Conservation (phyloP, 2,329 filamentous ascomycete species). For the Microascus cirrosus region DNA sequence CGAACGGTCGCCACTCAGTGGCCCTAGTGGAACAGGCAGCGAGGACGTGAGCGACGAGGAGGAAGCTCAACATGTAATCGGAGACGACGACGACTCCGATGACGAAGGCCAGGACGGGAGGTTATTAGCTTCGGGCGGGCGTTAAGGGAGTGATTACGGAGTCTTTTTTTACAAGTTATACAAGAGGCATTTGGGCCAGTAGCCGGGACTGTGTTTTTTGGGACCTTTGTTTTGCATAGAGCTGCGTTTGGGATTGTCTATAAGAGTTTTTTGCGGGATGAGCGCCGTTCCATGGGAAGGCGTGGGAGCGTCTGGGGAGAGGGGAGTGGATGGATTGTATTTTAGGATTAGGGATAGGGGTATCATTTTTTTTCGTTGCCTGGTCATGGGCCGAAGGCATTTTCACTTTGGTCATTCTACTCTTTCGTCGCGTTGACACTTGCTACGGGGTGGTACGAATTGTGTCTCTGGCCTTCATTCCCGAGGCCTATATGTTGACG, state of each 20-base stretch:
- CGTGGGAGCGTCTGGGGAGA: neutral
- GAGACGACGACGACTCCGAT: neutral
- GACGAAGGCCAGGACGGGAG: neutral
- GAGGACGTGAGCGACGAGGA: neutral
- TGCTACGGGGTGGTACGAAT: too few relatives aligned
- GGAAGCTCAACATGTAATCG: neutral
- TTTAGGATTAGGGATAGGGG: neutral
- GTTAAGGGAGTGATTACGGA: neutral
- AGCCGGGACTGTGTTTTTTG: neutral
- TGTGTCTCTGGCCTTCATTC: too few relatives aligned
- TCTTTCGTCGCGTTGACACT: neutral
- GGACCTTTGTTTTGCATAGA: neutral
- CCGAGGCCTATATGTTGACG: too few relatives aligned
- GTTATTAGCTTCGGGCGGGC: neutral
- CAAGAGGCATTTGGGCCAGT: neutral
- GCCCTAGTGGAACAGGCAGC: neutral
- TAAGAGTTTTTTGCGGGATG: neutral
- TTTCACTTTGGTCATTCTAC: neutral
- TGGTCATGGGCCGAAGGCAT: neutral
- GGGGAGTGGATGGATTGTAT: neutral
- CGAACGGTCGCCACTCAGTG: constrained; percentile 13
- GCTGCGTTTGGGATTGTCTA: neutral
- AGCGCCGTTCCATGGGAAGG: neutral
- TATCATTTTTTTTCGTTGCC: neutral
- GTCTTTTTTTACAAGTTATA: neutral